These are phyloP conservation scores for Colletotrichum cuscutae DNA, from an alignment of 2,329 filamentous ascomycete genomes.

Conservation along the genomic window DNA sequence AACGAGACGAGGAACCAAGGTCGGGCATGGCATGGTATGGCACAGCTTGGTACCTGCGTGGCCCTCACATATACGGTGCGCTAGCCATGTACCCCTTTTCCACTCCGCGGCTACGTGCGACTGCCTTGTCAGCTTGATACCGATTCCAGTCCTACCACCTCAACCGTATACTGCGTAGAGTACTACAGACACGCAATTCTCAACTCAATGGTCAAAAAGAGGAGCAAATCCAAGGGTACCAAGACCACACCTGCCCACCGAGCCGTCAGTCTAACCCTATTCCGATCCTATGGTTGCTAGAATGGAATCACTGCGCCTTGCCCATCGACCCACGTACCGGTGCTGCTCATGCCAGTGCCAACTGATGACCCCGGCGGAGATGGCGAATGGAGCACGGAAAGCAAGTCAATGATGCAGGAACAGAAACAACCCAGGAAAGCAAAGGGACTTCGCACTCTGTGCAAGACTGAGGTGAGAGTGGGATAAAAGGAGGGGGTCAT, in stretches of 20 bases:
- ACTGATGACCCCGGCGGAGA: constrained; percentile 4
- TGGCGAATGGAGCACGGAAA: background rate
- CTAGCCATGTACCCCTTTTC: constrained; percentile 27
- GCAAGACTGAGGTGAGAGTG: constrained; percentile 15
- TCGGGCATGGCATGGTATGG: constrained; percentile 1
- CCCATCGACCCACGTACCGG: constrained; percentile 14
- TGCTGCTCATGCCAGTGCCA: constrained; percentile 18
- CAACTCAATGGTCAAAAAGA: background rate
- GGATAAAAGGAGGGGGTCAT: constrained; percentile 15
- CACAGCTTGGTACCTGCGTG: constrained; percentile 28
- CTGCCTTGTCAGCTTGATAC: background rate
- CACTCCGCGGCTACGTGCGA: constrained; percentile 15
- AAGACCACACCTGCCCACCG: constrained; percentile 15
- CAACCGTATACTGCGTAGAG: constrained; percentile 1
- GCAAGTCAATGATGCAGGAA: background rate
- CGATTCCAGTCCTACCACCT: constrained; percentile 4
- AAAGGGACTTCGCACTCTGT: constrained; percentile 2
- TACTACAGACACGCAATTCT: background rate
- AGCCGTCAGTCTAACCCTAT: constrained; percentile 7
- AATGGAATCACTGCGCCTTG: constrained; percentile 27
- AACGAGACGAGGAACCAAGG: constrained; percentile 12
- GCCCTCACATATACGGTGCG: constrained; percentile 10
- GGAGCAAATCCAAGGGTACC: background rate
- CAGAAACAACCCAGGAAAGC: background rate
- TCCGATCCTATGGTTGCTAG: constrained; percentile 7